These are phyloP conservation scores for Hanseniaspora uvarum DNA, from an alignment of 1,139 yeast genomes.

Conservation along the genomic window DNA sequence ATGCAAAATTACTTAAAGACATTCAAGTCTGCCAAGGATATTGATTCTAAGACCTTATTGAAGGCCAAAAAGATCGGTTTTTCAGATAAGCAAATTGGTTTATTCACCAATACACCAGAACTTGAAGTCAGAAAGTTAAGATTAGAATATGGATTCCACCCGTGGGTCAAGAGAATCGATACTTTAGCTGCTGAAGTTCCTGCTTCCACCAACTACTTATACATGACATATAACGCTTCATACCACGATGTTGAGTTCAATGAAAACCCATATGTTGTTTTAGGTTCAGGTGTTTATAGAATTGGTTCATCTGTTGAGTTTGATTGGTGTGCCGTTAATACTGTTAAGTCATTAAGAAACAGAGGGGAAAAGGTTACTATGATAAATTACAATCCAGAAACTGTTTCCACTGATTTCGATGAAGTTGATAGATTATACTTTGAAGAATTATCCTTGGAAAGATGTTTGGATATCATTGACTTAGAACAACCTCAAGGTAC, in stretches of 20 bases:
- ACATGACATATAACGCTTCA: constrained; percentile 91
- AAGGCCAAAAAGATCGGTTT: constrained; percentile 90
- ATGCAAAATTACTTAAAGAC: constrained; percentile 71
- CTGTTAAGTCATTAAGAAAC: constrained; percentile 87
- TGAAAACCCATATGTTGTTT: constrained; percentile 85
- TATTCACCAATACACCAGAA: constrained; percentile 52
- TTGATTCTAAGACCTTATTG: constrained; percentile 58
- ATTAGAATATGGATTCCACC: constrained; percentile 67
- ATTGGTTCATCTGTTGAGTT: constrained; percentile 98
- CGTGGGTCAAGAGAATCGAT: constrained; percentile 93
- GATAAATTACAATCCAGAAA: constrained; percentile 97
- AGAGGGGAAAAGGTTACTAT: constrained; percentile 83
- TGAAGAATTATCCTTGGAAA: constrained; percentile 88
- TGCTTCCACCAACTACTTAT: constrained; percentile 87
- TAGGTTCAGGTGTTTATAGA: constrained; percentile 97
- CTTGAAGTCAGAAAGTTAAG: constrained; percentile 71
- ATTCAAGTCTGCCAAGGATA: constrained; percentile 38
- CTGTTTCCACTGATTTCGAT: constrained; percentile 95
- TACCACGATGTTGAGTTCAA: constrained; percentile 73
- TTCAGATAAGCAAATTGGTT: constrained; percentile 85
- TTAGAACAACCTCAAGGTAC: constrained; percentile 82
- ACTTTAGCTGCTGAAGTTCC: constrained; percentile 99
- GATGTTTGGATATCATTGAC: constrained; percentile 95
- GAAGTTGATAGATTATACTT: constrained; percentile 95
- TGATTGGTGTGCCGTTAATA: constrained; percentile 98